These are phyloP conservation scores for Phytopythium montanum DNA, from an alignment of 352 stramenopile genomes.

Conservation along the genomic window DNA sequence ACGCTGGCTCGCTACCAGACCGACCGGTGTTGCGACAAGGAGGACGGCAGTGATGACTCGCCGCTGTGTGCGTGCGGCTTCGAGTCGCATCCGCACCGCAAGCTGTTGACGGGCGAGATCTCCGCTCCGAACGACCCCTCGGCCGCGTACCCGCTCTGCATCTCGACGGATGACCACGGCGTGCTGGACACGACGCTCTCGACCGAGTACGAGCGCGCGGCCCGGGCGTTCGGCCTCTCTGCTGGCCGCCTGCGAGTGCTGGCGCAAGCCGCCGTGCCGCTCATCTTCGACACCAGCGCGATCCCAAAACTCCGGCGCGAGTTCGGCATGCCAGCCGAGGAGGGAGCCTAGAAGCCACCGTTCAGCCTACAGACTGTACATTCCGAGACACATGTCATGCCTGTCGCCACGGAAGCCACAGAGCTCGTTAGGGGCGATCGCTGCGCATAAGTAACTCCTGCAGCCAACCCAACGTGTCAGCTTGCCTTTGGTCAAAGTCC, in stretches of 20 bases:
- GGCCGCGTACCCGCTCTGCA: conserved; percentile 68
- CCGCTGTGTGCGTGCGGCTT: conserved; percentile 64
- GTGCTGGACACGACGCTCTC: conserved; percentile 90
- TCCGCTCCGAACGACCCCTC: conserved; percentile 17
- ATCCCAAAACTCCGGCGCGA: conserved; percentile 18
- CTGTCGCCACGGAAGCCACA: background rate
- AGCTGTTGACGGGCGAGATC: conserved; percentile 37
- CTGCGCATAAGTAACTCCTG: no score
- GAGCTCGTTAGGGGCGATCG: no score
- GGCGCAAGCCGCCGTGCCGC: conserved; percentile 34
- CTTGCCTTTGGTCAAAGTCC: no score
- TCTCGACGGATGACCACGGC: conserved; percentile 93
- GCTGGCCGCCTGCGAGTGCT: conserved; percentile 38
- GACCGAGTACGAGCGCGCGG: conserved; percentile 83
- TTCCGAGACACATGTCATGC: background rate
- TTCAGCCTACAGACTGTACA: background rate
- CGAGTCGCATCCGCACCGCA: conserved; percentile 74
- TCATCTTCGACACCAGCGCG: conserved; percentile 58
- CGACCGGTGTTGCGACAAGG: conserved; percentile 38
- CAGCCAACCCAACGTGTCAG: no score
- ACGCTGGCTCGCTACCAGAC: conserved; percentile 82
- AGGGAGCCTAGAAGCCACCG: no score
- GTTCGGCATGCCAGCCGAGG: conserved; percentile 19
- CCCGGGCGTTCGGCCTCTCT: conserved; percentile 67
- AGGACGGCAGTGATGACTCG: conserved; percentile 19